A percentile compares a stretch with the other conserved stretches of the same genome.
Conservation (phyloP, 108 stramenopile species). For the Cyclotella atomus region DNA sequence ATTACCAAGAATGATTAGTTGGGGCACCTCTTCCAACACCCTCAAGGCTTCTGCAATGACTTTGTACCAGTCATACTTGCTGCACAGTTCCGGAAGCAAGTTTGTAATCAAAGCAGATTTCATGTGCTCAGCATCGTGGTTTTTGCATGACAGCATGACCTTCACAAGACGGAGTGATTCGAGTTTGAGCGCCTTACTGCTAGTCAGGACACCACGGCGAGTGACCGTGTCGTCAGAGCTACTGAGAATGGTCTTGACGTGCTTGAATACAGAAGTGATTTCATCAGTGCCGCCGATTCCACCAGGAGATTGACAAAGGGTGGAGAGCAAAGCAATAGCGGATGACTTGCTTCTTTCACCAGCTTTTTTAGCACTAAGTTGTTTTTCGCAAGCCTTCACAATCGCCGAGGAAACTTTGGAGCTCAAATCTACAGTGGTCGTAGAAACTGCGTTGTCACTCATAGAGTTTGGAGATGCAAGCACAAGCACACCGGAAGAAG, state of each 20-base stretch:
- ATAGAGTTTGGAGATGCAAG: conserved; percentile 48
- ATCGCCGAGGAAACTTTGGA: conserved; percentile 65
- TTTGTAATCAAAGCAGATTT: conserved; percentile 52
- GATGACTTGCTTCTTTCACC: conserved; percentile 83
- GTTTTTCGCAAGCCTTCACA: conserved; percentile 79
- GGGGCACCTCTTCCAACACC: conserved; percentile 79
- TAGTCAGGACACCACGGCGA: conserved; percentile 48
- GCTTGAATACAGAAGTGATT: conserved; percentile 70
- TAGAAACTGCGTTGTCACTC: conserved; percentile 34
- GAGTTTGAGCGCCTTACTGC: conserved; percentile 90
- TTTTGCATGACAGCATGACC: conserved; percentile 67
- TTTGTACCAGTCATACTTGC: conserved; percentile 97
- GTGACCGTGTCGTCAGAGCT: conserved; percentile 34
- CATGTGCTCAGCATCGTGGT: conserved; percentile 54
- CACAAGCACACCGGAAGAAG: conserved; percentile 42
- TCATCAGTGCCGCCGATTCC: conserved; percentile 77
- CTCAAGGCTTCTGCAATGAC: conserved; percentile 92
- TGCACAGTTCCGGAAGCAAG: conserved; percentile 75
- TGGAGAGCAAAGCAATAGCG: conserved; percentile 69
- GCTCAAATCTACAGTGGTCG: conserved; percentile 66
- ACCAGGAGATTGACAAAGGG: conserved; percentile 74
- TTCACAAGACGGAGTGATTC: conserved; percentile 88
- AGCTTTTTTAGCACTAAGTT: conserved; percentile 83
- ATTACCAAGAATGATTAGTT: conserved; percentile 57
- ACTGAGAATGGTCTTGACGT: conserved; percentile 66